These are phyloP conservation scores for Nothophaeocryptopus gaeumannii DNA, from an alignment of 2,329 filamentous ascomycete genomes.

Conservation along the genomic window DNA sequence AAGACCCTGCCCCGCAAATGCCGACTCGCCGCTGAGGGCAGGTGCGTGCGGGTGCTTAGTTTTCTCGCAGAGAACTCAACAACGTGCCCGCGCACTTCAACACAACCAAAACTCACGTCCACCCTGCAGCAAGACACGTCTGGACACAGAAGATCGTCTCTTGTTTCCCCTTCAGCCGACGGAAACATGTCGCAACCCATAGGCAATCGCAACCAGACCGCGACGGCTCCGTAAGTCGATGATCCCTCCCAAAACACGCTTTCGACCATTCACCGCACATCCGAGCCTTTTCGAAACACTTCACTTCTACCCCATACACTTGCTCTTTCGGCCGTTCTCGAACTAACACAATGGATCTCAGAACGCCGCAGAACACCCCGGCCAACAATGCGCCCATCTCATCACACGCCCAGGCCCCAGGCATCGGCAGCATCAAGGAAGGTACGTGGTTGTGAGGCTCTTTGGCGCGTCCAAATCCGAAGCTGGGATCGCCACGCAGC, in stretches of 20 bases:
- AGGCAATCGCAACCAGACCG: slow-evolving; percentile 11
- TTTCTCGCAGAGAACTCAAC: background rate
- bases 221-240: slow-evolving; percentile 17
- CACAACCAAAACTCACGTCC: too few relatives aligned
- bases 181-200: slow-evolving; percentile 21
- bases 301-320: background rate
- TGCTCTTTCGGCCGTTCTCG: too few relatives aligned
- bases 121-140: too few relatives aligned
- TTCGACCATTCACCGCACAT: slow-evolving; percentile 4
- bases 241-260: background rate
- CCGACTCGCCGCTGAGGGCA: too few relatives aligned
- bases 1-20: too few relatives aligned
- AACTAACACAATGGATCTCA: slow-evolving; percentile 46
- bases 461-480: background rate
- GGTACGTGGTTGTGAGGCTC: slow-evolving; percentile 57
- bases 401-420: slow-evolving; percentile 93
- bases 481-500: slow-evolving; percentile 6
- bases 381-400: slow-evolving; percentile 94
- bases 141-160: too few relatives aligned
- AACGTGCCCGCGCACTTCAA: background rate
- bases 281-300: slow-evolving; percentile 2
- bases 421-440: slow-evolving; percentile 93
- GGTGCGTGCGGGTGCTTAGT: too few relatives aligned
- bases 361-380: slow-evolving; percentile 97
- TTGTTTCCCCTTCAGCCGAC: too few relatives aligned